Evolutionary conservation across 805 yeast genomes (phyloP), one percentile per base, ranked within the genome.

Genomic region (Spathaspora passalidarum): DNA sequence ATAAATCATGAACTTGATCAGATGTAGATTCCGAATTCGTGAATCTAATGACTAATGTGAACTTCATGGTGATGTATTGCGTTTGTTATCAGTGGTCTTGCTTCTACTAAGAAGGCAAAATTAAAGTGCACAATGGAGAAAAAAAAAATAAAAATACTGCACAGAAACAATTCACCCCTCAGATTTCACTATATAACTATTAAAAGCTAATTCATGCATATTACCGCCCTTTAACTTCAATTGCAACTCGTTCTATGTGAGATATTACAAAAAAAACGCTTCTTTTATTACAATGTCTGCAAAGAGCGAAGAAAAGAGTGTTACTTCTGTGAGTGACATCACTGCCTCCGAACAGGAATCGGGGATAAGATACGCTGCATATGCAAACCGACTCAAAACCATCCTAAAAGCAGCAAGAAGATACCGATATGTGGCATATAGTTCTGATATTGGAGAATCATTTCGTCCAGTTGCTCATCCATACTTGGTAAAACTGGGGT

Each of bases 371-470:
- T 87, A 87, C 59, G 88, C 92, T 4, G 95, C 92, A 7, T 87
- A 87, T 62, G 90, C 91, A 49, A 82, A 82, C 61, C 68, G 95
- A 56, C 59, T 85, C 40, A 71, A 90, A 60, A 85, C 90, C 7
- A 82, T 87, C 48, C 69, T 86, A 40, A 54, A 74, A 42, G 88
- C 94, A 5, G 79, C 91, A 13, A 92, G 85, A 59, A 68, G 95
- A 56, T 29, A 9, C 16, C 13, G 34, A 29, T 88, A 87, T 57
- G 88, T 87, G 20, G 96, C 96, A 1, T 87, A 88, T 64, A 86
- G 95, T 2, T 84, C 91, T 0, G 96, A 87, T 60, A 81, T 87
- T 55, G 96, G 96, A 25, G 96, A 87, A 59, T 84, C 91, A 9
- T 88, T 87, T 66, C 74, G 96, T 44, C 94, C 94, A 1, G 84